phyloP scores from a whole-genome alignment of 768 basidiomycete species.

The Lactifluus subvellereus region DNA sequence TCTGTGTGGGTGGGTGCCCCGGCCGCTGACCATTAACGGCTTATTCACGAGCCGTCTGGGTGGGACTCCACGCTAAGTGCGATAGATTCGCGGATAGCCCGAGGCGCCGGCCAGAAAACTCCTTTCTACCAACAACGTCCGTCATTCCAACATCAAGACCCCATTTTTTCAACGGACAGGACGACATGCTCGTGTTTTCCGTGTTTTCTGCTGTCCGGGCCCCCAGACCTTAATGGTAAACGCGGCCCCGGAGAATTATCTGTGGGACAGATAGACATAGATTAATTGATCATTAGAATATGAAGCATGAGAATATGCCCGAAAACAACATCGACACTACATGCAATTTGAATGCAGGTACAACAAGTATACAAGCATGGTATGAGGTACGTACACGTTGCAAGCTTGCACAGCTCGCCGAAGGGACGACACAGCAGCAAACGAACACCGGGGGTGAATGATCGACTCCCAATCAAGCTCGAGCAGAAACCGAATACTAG shows the following conservation, averaged over 20 bases:
- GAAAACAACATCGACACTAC: not conserved
- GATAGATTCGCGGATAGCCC: not conserved
- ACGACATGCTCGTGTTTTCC: not conserved
- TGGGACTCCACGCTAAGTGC: not conserved
- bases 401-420: not conserved
- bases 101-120: not conserved
- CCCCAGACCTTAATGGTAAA: not conserved
- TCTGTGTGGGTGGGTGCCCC: not conserved
- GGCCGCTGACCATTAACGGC: not conserved
- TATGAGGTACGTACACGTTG: not conserved
- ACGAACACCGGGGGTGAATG: not conserved
- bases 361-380: too few species aligned
- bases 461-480: not conserved
- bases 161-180: not conserved
- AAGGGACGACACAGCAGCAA: not conserved
- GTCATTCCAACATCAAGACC: not conserved
- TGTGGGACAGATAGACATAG: not conserved
- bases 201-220: not conserved
- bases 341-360: not conserved
- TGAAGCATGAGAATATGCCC: not conserved
- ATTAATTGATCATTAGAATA: not conserved
- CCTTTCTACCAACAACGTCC: not conserved
- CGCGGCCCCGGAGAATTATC: not conserved
- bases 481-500: not conserved
- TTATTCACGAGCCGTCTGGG: not conserved